A percentile compares a stretch with the other conserved stretches of the same genome.
Conservation (phyloP, 345 rosid species). For the Angophora floribunda region DNA sequence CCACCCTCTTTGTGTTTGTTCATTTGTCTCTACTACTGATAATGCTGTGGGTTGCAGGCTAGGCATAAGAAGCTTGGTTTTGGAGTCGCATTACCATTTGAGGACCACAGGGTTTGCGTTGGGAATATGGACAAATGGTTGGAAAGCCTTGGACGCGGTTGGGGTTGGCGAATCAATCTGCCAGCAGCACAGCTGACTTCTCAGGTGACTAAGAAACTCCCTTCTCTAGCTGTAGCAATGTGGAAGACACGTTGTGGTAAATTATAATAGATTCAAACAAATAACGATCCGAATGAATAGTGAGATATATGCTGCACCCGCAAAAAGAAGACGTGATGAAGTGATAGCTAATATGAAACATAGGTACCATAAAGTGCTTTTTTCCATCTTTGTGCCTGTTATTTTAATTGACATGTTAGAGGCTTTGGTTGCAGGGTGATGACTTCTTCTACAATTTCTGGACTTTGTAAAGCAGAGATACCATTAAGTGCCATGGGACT, state of each 20-base stretch:
- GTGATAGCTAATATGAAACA: not conserved
- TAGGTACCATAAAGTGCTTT: not conserved
- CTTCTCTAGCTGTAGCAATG: not conserved
- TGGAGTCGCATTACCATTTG: conserved; percentile 50
- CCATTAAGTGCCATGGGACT: not conserved
- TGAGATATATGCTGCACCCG: not conserved
- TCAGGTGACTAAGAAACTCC: not conserved
- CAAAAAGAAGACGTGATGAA: not conserved
- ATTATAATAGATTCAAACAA: not conserved
- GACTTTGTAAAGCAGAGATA: not conserved
- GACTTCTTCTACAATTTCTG: not conserved
- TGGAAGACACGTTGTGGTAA: not conserved
- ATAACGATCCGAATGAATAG: not conserved
- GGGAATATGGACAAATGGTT: conserved; percentile 43
- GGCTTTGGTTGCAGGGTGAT: not conserved
- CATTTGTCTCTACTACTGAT: not conserved
- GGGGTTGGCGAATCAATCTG: conserved; percentile 46
- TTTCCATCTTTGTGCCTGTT: not conserved
- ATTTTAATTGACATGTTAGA: not conserved
- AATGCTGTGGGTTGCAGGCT: conserved; percentile 17
- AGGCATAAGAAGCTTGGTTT: conserved; percentile 52
- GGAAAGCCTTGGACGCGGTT: conserved; percentile 65
- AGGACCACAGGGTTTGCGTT: conserved; percentile 51
- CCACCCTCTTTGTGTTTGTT: not conserved
- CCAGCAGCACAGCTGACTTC: conserved; percentile 18